Base-by-base conservation (phyloP, 495 filamentous ascomycete genomes). In the Pyronema omphalodes region DNA sequence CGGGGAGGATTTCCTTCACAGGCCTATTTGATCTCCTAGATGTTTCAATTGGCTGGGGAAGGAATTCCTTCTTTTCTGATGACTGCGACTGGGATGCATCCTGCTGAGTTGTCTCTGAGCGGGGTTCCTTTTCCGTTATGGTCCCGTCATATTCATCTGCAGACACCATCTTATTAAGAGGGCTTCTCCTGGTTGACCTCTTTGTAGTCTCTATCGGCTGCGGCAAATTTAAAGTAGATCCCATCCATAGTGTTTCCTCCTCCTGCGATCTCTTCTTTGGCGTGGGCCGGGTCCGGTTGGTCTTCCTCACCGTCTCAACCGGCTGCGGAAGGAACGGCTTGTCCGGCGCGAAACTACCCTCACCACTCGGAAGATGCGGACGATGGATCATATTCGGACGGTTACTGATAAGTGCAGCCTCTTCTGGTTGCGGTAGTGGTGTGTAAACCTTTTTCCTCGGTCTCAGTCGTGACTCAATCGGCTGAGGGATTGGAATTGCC, bases 281-380 rank as follows among this genome's bases (percentile, higher is more conserved):
- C 53, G 7, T 14, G 2, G 9, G 40, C 37, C 55, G 41, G 43
- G 62, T 62, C 45, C 62, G 62, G 36, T 61, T 56, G 39, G 58
- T 61, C 37, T 59, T 58, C 18, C 61, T 54, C 1, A 60, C 58
- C 18, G 61, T 61, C 44, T 65, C 62, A 19, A 65, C 51, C 6
- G 61, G 61, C 45, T 65, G 62, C 8, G 62, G 62, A 15, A 64
- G 60, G 33, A 64, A 60, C 9, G 61, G 60, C n/a, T 60, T 43
- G 9, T 47, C 47, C 8, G 61, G 61, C 8, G 61, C 61, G 39
- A 60, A 64, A 17, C 60, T 55, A 5, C 54, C 55, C 12, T 60
- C 47, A 3, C n/a, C 7, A 23, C 53, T 56, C 1, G 61, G 61
- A 12, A 64, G 53, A 40, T 63, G 60, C 3, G 61, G 61, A n/a